Percentiles rank a stretch among this genome's conserved stretches.
phyloP scores from a whole-genome alignment of 2,329 filamentous ascomycete species.

The Macrophomina tecta region DNA sequence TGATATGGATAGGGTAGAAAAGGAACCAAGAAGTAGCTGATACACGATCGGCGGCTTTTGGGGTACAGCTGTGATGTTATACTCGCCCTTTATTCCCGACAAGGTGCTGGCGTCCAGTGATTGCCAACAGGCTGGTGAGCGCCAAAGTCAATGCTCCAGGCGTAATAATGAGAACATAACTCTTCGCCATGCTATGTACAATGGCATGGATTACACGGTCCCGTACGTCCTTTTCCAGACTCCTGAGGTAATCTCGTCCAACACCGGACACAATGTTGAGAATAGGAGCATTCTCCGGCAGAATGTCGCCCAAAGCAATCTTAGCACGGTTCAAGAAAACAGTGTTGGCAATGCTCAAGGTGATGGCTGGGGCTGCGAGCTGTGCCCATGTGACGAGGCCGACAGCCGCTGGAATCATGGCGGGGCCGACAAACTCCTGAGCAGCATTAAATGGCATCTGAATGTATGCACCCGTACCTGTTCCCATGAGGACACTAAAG shows the following conservation, averaged over 20 bases:
- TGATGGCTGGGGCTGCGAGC: slow-evolving; percentile 29
- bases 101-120: neutral
- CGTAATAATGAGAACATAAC: neutral
- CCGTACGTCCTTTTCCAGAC: neutral
- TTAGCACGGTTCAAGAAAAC: slow-evolving; percentile 30
- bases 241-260: neutral
- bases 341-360: slow-evolving; percentile 30
- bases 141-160: neutral
- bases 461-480: slow-evolving; percentile 24
- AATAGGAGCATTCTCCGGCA: neutral
- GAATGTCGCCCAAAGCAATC: neutral
- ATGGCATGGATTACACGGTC: neutral
- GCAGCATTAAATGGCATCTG: slow-evolving; percentile 31
- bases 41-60: too few species aligned
- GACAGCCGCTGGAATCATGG: slow-evolving; percentile 29
- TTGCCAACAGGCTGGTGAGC: neutral
- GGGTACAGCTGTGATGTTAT: neutral
- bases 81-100: neutral
- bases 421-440: slow-evolving; percentile 29
- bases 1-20: too few species aligned
- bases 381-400: slow-evolving; percentile 33
- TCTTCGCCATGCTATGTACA: slow-evolving; percentile 1
- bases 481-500: slow-evolving; percentile 33
- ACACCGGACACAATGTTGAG: slow-evolving; percentile 8
- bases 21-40: too few species aligned